phyloP scores from a whole-genome alignment of 2,329 filamentous ascomycete genomes.

The Fusarium chuoi region DNA sequence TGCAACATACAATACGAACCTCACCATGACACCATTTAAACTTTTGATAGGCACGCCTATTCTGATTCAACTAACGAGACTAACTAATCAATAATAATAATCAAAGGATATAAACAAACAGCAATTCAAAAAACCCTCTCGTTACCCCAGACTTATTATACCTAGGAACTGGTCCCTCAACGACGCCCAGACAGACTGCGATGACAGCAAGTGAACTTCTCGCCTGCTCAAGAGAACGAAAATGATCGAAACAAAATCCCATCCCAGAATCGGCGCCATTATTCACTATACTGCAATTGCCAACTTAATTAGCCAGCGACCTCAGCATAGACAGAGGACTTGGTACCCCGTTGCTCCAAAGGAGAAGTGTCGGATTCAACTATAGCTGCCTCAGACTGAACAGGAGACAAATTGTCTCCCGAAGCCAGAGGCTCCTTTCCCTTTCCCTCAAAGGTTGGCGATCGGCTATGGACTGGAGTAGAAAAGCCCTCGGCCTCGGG shows the following conservation, averaged over 20 bases:
- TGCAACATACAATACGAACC: not conserved
- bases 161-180: not conserved
- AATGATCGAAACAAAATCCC: not conserved
- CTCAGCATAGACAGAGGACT: constrained; percentile 29
- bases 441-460: constrained; percentile 44
- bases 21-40: not conserved
- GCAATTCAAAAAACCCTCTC: not conserved
- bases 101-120: constrained; percentile 28
- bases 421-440: constrained; percentile 35
- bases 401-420: constrained; percentile 22
- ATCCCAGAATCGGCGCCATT: not conserved
- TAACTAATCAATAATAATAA: constrained; percentile 6
- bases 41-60: not conserved
- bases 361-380: constrained; percentile 13
- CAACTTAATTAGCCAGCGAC: constrained; percentile 31
- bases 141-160: constrained; percentile 4
- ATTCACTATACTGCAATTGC: not conserved
- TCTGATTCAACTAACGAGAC: constrained; percentile 22
- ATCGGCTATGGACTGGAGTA: constrained; percentile 37
- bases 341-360: constrained; percentile 15
- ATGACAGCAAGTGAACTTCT: constrained; percentile 5
- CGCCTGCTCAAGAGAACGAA: constrained; percentile 6
- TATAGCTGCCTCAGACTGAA: constrained; percentile 23
- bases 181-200: not conserved
- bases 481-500: constrained; percentile 53